These are phyloP conservation scores for Naganishia liquefaciens DNA, from an alignment of 1,284 basidiomycete species.

Conservation along the genomic window DNA sequence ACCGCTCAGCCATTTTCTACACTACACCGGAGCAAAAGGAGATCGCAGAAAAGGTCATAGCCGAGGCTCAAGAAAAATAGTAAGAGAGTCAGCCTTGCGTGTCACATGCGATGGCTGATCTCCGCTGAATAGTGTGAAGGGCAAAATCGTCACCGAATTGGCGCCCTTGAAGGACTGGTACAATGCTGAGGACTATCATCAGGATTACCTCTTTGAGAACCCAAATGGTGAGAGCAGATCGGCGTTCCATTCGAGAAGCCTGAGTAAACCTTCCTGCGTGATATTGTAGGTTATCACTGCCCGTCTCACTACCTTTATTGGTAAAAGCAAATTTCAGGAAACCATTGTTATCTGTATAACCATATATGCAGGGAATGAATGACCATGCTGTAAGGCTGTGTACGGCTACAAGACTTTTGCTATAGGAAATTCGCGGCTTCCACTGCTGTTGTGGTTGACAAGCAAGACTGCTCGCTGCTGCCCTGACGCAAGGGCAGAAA, in stretches of 20 bases:
- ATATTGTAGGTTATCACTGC: slow-evolving; percentile 54
- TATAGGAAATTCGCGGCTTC: no score
- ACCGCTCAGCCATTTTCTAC: slow-evolving; percentile 90
- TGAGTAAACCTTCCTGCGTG: neutral
- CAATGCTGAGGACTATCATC: slow-evolving; percentile 81
- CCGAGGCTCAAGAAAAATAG: slow-evolving; percentile 81
- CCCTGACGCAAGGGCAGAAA: no score
- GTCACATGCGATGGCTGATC: neutral
- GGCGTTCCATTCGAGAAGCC: slow-evolving; percentile 29
- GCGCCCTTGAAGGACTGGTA: slow-evolving; percentile 69
- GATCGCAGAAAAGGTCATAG: slow-evolving; percentile 75
- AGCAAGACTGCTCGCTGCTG: no score
- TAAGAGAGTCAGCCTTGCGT: slow-evolving; percentile 39
- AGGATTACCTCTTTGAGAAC: slow-evolving; percentile 75
- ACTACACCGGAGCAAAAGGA: slow-evolving; percentile 72
- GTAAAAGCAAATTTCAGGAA: slow-evolving; percentile 37
- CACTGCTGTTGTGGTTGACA: no score
- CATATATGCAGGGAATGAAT: no score
- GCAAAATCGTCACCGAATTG: slow-evolving; percentile 76
- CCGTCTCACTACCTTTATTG: slow-evolving; percentile 56
- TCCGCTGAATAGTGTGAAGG: slow-evolving; percentile 60
- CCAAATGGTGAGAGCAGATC: slow-evolving; percentile 43
- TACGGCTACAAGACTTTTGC: no score
- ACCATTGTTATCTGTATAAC: no score
- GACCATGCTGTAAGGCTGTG: no score